Evolutionary conservation across 176 grass and related monocot genomes (phyloP).

Genomic region (Dactylis glomerata): DNA sequence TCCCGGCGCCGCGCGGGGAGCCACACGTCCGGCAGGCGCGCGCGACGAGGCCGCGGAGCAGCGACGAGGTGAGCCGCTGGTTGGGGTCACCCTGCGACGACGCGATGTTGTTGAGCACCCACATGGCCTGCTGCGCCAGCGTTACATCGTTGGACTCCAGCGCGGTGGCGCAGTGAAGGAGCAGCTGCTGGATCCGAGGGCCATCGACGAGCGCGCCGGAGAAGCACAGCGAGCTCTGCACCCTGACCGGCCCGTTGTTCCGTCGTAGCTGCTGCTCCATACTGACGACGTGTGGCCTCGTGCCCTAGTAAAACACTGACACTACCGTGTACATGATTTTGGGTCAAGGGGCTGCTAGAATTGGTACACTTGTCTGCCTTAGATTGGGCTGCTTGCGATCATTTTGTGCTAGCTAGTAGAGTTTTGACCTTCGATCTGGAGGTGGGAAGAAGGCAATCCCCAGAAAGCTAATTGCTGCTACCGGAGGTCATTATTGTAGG

Average conservation of each 20-base stretch:
- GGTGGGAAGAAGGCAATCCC: background rate
- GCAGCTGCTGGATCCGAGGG: constrained; percentile 81
- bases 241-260: background rate
- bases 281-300: background rate
- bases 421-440: background rate
- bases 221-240: constrained; percentile 33
- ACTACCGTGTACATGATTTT: background rate
- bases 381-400: background rate
- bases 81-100: constrained; percentile 72
- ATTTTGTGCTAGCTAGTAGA: background rate
- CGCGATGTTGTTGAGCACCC: constrained; percentile 99
- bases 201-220: constrained; percentile 52
- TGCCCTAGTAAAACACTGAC: background rate
- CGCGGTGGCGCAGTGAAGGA: constrained; percentile 79
- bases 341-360: background rate
- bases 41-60: constrained; percentile 75
- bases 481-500: background rate
- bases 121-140: constrained; percentile 91
- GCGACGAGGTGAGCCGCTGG: constrained; percentile 79
- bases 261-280: constrained; percentile 35
- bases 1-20: constrained; percentile 6
- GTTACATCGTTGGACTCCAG: constrained; percentile 90
- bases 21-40: constrained; percentile 64
- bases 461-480: background rate
- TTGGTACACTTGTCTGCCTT: background rate